Conservation (phyloP, 2,329 filamentous ascomycete species). For the Huntiella abstrusa region DNA sequence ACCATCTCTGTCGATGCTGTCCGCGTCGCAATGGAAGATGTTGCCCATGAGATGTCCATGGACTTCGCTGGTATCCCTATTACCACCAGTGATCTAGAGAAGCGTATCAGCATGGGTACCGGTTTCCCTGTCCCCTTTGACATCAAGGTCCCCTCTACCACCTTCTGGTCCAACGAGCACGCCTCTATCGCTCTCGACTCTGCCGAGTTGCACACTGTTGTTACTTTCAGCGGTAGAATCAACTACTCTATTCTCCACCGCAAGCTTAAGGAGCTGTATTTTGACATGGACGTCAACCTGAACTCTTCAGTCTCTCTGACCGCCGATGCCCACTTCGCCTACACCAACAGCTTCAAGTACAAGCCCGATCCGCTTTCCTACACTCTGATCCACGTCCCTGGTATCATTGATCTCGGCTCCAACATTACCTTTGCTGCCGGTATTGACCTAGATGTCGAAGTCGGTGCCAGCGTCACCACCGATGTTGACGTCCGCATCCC, state of each 20-base stretch:
- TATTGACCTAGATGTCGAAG: constrained; percentile 19
- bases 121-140: constrained; percentile 3
- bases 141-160: constrained; percentile 10
- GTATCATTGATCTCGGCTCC: constrained; percentile 21
- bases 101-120: neutral
- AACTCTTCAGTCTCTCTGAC: constrained; percentile 20
- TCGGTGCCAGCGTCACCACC: constrained; percentile 17
- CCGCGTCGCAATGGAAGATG: constrained; percentile 18
- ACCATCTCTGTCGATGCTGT: constrained; percentile 17
- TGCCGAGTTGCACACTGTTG: constrained; percentile 18
- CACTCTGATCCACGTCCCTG: constrained; percentile 21
- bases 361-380: constrained; percentile 18
- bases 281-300: constrained; percentile 24
- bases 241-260: constrained; percentile 4
- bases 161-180: constrained; percentile 16
- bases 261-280: constrained; percentile 17
- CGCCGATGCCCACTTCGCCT: constrained; percentile 18
- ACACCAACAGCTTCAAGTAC: constrained; percentile 20
- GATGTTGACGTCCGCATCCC: constrained; percentile 18
- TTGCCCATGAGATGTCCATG: constrained; percentile 14
- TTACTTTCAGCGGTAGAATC: constrained; percentile 25
- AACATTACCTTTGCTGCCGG: constrained; percentile 18
- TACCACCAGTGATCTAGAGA: constrained; percentile 13
- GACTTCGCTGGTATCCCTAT: constrained; percentile 15
- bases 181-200: constrained; percentile 19